Percentiles rank a stretch among this genome's conserved stretches.
These are phyloP conservation scores for Boletus austroedulis DNA, from an alignment of 1,284 basidiomycete species.

Conservation along the genomic window DNA sequence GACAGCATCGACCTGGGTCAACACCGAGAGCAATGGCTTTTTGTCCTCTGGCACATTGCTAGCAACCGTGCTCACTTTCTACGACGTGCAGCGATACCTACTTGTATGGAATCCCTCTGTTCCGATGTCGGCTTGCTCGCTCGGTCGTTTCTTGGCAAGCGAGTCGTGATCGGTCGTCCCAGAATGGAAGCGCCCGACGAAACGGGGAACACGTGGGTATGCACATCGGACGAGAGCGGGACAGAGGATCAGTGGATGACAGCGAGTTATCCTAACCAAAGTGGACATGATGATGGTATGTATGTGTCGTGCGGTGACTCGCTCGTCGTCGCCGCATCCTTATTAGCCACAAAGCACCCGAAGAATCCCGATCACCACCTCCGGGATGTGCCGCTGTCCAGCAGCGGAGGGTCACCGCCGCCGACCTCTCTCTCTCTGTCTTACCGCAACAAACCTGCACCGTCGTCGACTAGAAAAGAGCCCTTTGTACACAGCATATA, in stretches of 20 bases:
- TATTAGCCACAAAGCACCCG: constrained; percentile 22
- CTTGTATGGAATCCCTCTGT: constrained; percentile 34
- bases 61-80: not conserved
- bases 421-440: too few species aligned
- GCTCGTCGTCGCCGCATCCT: constrained; percentile 13
- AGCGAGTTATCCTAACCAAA: constrained; percentile 15
- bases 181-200: constrained; percentile 26
- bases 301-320: constrained; percentile 1
- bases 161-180: constrained; percentile 22
- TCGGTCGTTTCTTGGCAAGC: constrained; percentile 24
- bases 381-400: constrained; percentile 28
- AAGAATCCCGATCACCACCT: constrained; percentile 20
- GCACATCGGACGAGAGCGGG: constrained; percentile 11
- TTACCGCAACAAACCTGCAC: too few species aligned
- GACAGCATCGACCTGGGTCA: constrained; percentile 34
- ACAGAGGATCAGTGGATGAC: constrained; percentile 6
- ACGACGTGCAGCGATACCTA: constrained; percentile 5
- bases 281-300: constrained; percentile 24
- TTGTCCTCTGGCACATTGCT: constrained; percentile 28
- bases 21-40: constrained; percentile 11
- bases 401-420: not conserved
- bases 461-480: not conserved
- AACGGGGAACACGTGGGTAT: not conserved
- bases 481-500: not conserved
- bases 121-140: constrained; percentile 25